phyloP scores from a whole-genome alignment of 306 rosid species.

The Malus orientalis region DNA sequence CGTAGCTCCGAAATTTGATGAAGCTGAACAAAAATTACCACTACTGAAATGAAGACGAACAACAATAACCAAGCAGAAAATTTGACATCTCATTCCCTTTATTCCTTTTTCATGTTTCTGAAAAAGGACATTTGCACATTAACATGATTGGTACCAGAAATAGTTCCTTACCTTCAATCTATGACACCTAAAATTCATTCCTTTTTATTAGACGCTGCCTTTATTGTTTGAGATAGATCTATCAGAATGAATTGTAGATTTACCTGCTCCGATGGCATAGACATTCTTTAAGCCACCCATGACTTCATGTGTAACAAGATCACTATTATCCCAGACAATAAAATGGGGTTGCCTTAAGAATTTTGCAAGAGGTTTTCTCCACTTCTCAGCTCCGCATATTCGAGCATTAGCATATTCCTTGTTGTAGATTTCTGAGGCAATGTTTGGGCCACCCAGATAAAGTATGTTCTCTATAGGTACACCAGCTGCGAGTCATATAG shows the following conservation, averaged over 20 bases:
- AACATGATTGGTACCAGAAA: background rate
- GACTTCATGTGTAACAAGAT: conserved; percentile 89
- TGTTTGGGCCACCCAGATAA: conserved; percentile 93
- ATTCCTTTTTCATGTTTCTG: background rate
- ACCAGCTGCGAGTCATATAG: conserved; percentile 44
- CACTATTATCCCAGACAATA: conserved; percentile 92
- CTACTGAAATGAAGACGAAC: background rate
- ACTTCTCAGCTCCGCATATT: conserved; percentile 90
- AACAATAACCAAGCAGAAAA: background rate
- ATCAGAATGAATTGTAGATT: conserved; percentile 9
- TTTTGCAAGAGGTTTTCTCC: conserved; percentile 84
- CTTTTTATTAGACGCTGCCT: background rate
- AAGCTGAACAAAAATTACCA: background rate
- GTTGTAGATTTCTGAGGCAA: conserved; percentile 87
- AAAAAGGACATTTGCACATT: background rate
- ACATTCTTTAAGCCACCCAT: conserved; percentile 99
- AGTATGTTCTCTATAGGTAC: conserved; percentile 84
- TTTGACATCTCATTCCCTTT: background rate
- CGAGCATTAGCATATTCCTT: conserved; percentile 97
- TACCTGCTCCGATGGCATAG: conserved; percentile 95
- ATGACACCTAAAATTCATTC: background rate
- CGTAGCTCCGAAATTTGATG: background rate
- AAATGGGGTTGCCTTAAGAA: conserved; percentile 85
- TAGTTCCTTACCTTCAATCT: background rate
- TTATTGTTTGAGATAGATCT: background rate